Evolutionary conservation across 345 rosid species (phyloP).

Genomic region (Psidium friedrichsthalianum): DNA sequence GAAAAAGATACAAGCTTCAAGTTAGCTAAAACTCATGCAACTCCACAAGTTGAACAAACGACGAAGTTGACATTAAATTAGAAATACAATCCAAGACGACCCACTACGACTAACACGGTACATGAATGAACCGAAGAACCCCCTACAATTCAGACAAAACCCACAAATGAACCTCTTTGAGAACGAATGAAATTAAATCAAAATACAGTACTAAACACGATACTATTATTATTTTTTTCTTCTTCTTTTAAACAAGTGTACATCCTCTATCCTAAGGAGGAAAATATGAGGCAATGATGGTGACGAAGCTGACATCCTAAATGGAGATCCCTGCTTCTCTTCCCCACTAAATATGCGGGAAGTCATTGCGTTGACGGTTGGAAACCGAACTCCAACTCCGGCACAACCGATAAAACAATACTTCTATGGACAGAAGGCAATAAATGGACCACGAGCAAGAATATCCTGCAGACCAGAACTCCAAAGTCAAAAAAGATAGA

Average conservation of each 20-base stretch:
- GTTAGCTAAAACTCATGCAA: background rate
- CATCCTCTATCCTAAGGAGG: background rate
- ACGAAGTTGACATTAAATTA: background rate
- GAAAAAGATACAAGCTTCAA: background rate
- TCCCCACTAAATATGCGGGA: background rate
- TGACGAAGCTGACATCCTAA: background rate
- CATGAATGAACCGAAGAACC: background rate
- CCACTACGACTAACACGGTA: background rate
- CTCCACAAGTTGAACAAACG: background rate
- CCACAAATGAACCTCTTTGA: background rate
- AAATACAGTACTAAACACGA: background rate
- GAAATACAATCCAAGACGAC: background rate
- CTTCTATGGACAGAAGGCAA: background rate
- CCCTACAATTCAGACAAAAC: background rate
- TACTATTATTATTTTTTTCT: background rate
- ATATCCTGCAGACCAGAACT: background rate
- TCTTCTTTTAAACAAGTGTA: background rate
- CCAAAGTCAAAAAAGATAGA: background rate
- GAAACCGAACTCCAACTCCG: background rate
- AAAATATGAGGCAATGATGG: background rate
- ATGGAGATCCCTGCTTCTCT: background rate
- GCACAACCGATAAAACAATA: background rate
- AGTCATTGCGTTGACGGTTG: background rate
- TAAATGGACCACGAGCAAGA: background rate
- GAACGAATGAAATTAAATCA: background rate